Base-by-base conservation (phyloP, 352 stramenopile species). In the Globisporangium canariense region DNA sequence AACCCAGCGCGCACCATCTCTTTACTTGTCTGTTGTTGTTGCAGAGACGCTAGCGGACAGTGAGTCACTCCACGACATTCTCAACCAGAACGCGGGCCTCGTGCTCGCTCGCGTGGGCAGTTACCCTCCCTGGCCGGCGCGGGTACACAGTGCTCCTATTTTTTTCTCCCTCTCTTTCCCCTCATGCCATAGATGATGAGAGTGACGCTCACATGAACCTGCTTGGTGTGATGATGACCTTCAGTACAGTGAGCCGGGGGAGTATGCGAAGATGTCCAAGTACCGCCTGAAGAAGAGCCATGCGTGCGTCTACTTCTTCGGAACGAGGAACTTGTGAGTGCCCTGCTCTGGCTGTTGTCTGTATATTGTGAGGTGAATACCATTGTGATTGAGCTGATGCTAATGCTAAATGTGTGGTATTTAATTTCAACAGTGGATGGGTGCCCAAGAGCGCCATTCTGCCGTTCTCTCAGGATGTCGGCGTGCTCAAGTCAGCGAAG, bases 221-320 rank as follows among this genome's bases (percentile, higher is more conserved):
- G 32, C 20, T 25, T 50, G 43, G 4, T 47, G 58, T 67, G 14
- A 28, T 67, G 34, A 14, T 18, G 50, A 18, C 47, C 32, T 77
- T 40, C 51, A 95, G 86, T 90, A 89, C 66, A 90, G 83, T 62
- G 86, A 95, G 40, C 81, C 83, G 7, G 86, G 86, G 3, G 86
- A 95, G 60, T 95, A 88, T 59, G 78, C 77, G 53, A 92, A 93
- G 56, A 91, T 93, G 83, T 76, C 77, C 32, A 74, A 79, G 25
- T 79, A 93, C 74, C 83, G 86, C 22, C 73, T 69, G 25, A 93
- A 92, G 65, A 89, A 89, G 55, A 82, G 80, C 9, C 81, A 91
- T 65, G 70, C 83, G 1, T 95, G 86, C 34, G 86, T 95, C 34
- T 95, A 93, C 55, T 95, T 95, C 66, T 95, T 93, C 49, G 86